Conservation (phyloP, 139 green algal species). For the Chlamydomonas eustigma region DNA sequence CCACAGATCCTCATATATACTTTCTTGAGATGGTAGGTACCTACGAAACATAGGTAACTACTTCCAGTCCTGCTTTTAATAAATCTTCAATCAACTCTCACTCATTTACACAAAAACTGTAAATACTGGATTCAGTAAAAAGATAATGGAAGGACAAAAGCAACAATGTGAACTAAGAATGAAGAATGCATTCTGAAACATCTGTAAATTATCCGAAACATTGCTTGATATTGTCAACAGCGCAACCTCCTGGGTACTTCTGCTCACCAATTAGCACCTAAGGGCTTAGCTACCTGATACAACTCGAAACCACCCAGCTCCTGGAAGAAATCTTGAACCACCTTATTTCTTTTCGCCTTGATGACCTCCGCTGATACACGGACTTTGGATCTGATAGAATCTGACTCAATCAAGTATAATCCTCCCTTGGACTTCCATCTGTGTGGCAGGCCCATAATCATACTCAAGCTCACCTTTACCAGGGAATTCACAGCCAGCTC, state of each 20-base stretch:
- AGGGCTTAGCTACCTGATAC: not conserved
- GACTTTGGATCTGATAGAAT: not conserved
- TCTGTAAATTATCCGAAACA: not conserved
- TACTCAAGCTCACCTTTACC: not conserved
- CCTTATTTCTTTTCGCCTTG: not conserved
- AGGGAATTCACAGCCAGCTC: not conserved
- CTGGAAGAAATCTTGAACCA: not conserved
- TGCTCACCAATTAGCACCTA: not conserved
- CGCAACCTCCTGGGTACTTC: too few species aligned
- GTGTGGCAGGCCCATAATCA: not conserved
- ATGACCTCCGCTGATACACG: not conserved
- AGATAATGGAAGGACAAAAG: too few species aligned
- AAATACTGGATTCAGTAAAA: too few species aligned
- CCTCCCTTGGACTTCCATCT: not conserved
- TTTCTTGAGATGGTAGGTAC: too few species aligned
- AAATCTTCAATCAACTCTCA: too few species aligned
- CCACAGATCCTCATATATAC: too few species aligned
- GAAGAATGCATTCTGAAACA: too few species aligned
- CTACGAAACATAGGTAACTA: too few species aligned
- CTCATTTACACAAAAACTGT: too few species aligned
- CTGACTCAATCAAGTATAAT: not conserved
- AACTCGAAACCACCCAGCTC: not conserved
- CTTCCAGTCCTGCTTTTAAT: too few species aligned
- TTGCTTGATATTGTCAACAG: too few species aligned
- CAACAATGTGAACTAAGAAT: too few species aligned